Conservation (phyloP, 2,329 filamentous ascomycete species). For the Coleophoma crateriformis region DNA sequence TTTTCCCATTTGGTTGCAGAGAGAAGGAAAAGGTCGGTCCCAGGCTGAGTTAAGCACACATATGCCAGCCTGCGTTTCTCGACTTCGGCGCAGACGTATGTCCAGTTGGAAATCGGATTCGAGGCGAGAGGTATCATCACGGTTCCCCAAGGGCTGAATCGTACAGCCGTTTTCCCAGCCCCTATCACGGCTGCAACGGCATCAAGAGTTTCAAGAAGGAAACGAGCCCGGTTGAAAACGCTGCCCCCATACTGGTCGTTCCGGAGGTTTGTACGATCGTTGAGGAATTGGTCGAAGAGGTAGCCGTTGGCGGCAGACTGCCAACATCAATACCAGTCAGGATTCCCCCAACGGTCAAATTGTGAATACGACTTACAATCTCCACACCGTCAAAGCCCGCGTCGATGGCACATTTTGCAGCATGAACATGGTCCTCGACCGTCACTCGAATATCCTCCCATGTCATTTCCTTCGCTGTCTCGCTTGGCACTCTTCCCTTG, state of each 20-base stretch:
- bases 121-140: conserved; percentile 8
- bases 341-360: neutral
- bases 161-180: conserved; percentile 43
- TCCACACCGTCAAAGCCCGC: conserved; percentile 46
- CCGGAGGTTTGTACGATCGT: conserved; percentile 45
- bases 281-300: conserved; percentile 48
- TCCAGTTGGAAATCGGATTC: conserved; percentile 8
- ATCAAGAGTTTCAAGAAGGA: conserved; percentile 41
- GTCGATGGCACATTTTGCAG: conserved; percentile 19
- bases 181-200: conserved; percentile 44
- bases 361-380: conserved; percentile 5
- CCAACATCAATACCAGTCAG: neutral
- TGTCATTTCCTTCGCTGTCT: conserved; percentile 10
- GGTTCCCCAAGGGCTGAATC: conserved; percentile 45
- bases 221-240: conserved; percentile 27
- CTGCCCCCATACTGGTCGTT: conserved; percentile 32
- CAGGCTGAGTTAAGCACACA: conserved; percentile 9
- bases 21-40: conserved; percentile 8
- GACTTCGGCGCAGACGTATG: conserved; percentile 7
- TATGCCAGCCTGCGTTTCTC: conserved; percentile 11
- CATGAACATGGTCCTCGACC: conserved; percentile 19
- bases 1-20: conserved; percentile 7
- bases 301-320: conserved; percentile 34
- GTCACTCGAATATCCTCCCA: conserved; percentile 20
- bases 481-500: neutral